phyloP scores from a whole-genome alignment of 352 stramenopile species.

The Pythium folliculosum region DNA sequence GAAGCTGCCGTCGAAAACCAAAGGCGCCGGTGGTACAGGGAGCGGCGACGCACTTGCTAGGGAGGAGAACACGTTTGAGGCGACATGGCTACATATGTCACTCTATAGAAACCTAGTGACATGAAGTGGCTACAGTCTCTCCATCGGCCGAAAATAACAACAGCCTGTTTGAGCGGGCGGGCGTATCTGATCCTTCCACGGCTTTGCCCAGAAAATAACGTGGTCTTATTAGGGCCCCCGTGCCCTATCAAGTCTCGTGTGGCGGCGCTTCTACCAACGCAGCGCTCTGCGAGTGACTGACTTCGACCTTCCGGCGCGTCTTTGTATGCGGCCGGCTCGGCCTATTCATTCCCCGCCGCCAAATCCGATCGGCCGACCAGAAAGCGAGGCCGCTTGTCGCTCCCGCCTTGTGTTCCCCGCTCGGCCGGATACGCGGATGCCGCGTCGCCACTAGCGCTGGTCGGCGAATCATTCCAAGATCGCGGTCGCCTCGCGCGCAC shows the following conservation, averaged over 20 bases:
- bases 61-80: no score
- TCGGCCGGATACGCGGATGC: no score
- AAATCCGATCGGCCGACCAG: constrained; percentile 10
- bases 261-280: no score
- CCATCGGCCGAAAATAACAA: background rate
- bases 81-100: constrained; percentile 10
- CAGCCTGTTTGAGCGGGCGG: background rate
- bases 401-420: background rate
- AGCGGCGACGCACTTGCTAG: no score
- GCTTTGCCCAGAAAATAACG: constrained; percentile 2
- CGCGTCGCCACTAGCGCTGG: background rate
- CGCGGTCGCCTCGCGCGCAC: constrained; percentile 1
- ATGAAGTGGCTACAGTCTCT: constrained; percentile 4
- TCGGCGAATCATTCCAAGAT: constrained; percentile 16
- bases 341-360: background rate
- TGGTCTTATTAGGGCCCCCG: background rate
- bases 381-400: constrained; percentile 1
- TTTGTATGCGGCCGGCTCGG: background rate
- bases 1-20: no score
- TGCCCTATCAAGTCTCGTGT: background rate
- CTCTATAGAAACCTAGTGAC: background rate
- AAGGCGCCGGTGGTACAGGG: no score
- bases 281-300: background rate
- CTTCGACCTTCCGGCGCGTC: no score
- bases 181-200: constrained; percentile 3